phyloP scores from a whole-genome alignment of 768 basidiomycete genomes.

The Cyathus striatus region DNA sequence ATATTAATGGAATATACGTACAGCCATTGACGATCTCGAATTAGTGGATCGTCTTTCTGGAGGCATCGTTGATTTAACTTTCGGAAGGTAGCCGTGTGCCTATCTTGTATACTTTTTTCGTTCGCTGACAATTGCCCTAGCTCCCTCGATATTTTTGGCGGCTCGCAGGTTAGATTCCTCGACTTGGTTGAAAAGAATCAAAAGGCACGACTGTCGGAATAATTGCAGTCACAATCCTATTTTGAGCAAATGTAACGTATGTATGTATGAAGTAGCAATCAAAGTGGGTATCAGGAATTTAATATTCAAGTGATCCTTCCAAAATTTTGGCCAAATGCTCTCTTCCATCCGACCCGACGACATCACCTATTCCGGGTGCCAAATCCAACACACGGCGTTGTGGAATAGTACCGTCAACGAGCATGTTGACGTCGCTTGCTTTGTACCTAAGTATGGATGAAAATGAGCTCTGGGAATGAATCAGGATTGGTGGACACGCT shows the following conservation, averaged over 20 bases:
- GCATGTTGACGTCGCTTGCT: constrained; percentile 55
- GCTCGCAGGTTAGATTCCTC: constrained; percentile 54
- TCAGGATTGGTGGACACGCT: constrained; percentile 6
- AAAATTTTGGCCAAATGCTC: constrained; percentile 81
- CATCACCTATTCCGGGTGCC: constrained; percentile 84
- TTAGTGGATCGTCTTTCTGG: constrained; percentile 74
- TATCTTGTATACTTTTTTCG: neutral
- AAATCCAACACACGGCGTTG: constrained; percentile 90
- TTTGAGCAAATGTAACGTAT: too few relatives aligned
- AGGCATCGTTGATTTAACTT: constrained; percentile 86
- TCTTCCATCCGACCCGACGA: constrained; percentile 76
- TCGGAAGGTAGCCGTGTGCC: constrained; percentile 75
- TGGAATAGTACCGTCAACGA: constrained; percentile 90
- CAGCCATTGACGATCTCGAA: constrained; percentile 71
- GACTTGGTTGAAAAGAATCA: constrained; percentile 38
- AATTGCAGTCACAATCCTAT: too few relatives aligned
- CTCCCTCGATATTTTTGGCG: constrained; percentile 70
- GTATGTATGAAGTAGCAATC: too few relatives aligned
- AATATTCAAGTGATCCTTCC: constrained; percentile 76
- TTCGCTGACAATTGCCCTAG: constrained; percentile 10
- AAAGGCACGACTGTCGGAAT: neutral
- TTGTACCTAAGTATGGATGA: constrained; percentile 47
- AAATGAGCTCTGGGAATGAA: neutral
- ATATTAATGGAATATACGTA: neutral
- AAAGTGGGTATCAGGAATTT: too few relatives aligned